A percentile compares a stretch with the other conserved stretches of the same genome.
Conservation (phyloP, 208 protist species). For the Acanthamoeba lenticulata region DNA sequence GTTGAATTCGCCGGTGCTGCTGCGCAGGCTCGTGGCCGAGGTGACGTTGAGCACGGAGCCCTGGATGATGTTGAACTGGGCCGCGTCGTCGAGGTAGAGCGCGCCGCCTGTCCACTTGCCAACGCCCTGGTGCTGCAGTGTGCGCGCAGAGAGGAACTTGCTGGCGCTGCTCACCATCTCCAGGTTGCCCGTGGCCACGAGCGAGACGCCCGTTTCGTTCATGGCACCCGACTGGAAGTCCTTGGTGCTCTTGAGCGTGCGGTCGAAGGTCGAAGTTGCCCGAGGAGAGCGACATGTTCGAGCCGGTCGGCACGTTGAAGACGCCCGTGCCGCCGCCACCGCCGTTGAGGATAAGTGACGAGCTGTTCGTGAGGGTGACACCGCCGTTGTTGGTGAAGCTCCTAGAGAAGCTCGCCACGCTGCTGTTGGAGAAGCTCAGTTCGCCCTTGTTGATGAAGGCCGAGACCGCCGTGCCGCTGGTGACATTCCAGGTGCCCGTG, state of each 20-base stretch:
- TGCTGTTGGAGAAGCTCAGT: background rate
- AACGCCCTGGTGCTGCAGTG: constrained; percentile 21
- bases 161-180: constrained; percentile 43
- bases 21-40: background rate
- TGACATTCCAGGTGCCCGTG: constrained; percentile 23
- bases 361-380: background rate
- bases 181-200: background rate
- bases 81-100: constrained; percentile 34
- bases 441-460: background rate
- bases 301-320: background rate
- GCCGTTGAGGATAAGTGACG: background rate
- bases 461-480: background rate
- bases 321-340: constrained; percentile 22
- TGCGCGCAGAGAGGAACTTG: constrained; percentile 56
- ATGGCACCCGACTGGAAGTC: constrained; percentile 35
- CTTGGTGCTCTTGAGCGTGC: background rate
- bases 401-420: background rate
- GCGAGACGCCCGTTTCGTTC: constrained; percentile 3
- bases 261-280: constrained; percentile 29
- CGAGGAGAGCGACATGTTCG: background rate
- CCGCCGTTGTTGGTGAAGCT: constrained; percentile 4
- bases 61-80: constrained; percentile 37
- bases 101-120: constrained; percentile 62
- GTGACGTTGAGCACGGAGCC: constrained; percentile 45
- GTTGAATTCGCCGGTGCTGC: too few relatives aligned